phyloP scores from a whole-genome alignment of 2,329 filamentous ascomycete genomes.

The Teratosphaeria nubilosa region DNA sequence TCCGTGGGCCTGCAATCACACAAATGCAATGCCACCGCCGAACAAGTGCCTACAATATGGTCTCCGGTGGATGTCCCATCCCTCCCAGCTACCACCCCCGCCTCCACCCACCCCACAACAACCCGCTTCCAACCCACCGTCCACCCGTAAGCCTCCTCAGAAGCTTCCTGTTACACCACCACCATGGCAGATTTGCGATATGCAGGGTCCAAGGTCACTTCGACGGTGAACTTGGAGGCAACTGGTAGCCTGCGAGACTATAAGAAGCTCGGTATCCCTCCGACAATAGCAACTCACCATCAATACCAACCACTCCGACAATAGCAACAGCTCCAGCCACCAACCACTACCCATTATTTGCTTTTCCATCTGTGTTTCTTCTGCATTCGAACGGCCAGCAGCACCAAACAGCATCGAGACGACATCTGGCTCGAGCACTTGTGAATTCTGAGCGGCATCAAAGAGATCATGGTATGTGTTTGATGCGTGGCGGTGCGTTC shows the following conservation, averaged over 20 bases:
- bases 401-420: neutral
- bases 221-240: neutral
- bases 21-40: neutral
- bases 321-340: neutral
- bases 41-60: neutral
- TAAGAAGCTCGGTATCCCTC: neutral
- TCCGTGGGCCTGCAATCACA: neutral
- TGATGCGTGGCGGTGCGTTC: neutral
- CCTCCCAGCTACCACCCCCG: neutral
- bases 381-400: neutral
- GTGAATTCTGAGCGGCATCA: neutral
- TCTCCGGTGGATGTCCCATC: neutral
- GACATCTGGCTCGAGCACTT: neutral
- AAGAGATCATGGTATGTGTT: neutral
- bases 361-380: neutral
- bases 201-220: neutral
- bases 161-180: neutral
- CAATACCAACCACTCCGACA: neutral
- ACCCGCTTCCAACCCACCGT: neutral
- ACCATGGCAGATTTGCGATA: neutral
- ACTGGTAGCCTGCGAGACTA: neutral
- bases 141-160: neutral
- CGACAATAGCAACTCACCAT: conserved; percentile 5
- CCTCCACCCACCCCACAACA: neutral
- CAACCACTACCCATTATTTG: neutral